Conservation (phyloP, 371 early-diverging fungal genomes). For the Zancudomyces culisetae region DNA sequence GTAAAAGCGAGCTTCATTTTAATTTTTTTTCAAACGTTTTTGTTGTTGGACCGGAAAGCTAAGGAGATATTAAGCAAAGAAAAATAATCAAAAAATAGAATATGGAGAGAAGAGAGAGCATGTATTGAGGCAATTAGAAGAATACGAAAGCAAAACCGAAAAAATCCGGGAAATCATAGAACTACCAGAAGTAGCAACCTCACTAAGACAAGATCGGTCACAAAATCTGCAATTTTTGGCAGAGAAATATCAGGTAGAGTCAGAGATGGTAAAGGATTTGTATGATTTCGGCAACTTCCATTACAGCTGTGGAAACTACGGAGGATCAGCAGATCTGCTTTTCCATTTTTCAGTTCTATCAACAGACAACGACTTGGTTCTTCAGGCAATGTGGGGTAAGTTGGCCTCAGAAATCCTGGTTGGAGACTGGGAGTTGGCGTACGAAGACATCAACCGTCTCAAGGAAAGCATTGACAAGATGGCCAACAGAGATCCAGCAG, state of each 20-base stretch:
- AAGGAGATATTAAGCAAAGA: neutral
- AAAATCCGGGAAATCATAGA: slow-evolving; percentile 71
- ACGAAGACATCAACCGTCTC: slow-evolving; percentile 67
- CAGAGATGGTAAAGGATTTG: slow-evolving; percentile 60
- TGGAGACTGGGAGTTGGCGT: slow-evolving; percentile 80
- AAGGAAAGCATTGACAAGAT: slow-evolving; percentile 69
- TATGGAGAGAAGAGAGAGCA: slow-evolving; percentile 50
- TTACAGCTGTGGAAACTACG: slow-evolving; percentile 81
- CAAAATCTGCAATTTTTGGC: slow-evolving; percentile 66
- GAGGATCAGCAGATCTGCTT: slow-evolving; percentile 74
- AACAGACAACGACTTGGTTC: slow-evolving; percentile 55
- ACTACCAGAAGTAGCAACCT: slow-evolving; percentile 71
- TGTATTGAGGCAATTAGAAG: slow-evolving; percentile 49
- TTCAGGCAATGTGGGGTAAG: slow-evolving; percentile 87
- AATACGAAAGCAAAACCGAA: slow-evolving; percentile 52
- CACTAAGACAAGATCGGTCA: slow-evolving; percentile 77
- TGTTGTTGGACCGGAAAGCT: neutral
- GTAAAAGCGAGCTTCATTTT: no score
- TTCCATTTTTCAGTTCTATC: slow-evolving; percentile 86
- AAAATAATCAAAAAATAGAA: slow-evolving; percentile 20
- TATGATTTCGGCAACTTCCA: slow-evolving; percentile 78
- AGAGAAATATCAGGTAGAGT: slow-evolving; percentile 70
- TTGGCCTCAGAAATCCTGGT: slow-evolving; percentile 85
- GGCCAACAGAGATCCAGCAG: slow-evolving; percentile 44
- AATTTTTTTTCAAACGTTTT: no score